A percentile compares a stretch with the other conserved stretches of the same genome.
phyloP scores from a whole-genome alignment of 257 asterid genomes.

The Catharanthus roseus region DNA sequence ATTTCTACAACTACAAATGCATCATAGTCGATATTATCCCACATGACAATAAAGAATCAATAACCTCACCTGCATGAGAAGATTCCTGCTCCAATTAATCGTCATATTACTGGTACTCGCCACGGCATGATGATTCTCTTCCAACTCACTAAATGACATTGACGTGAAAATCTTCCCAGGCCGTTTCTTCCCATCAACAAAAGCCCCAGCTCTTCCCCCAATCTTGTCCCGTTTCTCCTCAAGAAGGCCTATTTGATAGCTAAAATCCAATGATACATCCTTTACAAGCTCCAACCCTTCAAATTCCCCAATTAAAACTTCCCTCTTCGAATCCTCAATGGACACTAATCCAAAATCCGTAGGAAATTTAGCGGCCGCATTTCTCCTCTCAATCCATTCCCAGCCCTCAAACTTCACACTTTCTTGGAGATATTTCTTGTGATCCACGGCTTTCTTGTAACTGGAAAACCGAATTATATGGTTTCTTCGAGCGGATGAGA shows the following conservation, averaged over 20 bases:
- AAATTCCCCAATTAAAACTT: conserved; percentile 51
- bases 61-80: conserved; percentile 69
- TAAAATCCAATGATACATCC: conserved; percentile 76
- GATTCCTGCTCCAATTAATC: conserved; percentile 57
- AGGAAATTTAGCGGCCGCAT: conserved; percentile 72
- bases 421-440: conserved; percentile 53
- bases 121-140: conserved; percentile 21
- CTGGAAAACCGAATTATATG: conserved; percentile 65
- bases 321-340: conserved; percentile 52
- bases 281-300: conserved; percentile 71
- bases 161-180: conserved; percentile 90
- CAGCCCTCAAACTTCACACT: conserved; percentile 62
- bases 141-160: conserved; percentile 60
- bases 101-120: conserved; percentile 32
- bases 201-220: conserved; percentile 38
- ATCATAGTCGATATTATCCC: not conserved
- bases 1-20: not conserved
- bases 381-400: conserved; percentile 85
- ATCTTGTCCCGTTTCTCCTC: conserved; percentile 28
- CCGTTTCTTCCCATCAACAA: conserved; percentile 70
- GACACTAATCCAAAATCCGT: conserved; percentile 86
- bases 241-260: conserved; percentile 70
- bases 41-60: not conserved
- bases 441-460: conserved; percentile 52
- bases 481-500: conserved; percentile 23